Conservation (phyloP, 108 stramenopile species). For the Mediolabrus comicus region DNA sequence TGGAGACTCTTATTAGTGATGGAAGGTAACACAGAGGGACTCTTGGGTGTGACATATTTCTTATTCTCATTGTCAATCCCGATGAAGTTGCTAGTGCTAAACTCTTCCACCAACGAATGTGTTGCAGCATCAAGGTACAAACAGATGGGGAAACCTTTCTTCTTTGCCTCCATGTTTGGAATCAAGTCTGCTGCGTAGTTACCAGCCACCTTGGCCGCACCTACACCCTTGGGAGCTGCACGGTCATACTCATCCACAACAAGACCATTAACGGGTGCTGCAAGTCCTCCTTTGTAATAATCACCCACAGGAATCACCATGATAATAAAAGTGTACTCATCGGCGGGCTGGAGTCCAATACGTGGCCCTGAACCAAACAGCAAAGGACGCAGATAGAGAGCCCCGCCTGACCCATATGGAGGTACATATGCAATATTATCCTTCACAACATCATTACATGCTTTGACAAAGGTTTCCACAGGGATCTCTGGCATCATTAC, state of each 20-base stretch:
- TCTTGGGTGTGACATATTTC: constrained; percentile 90
- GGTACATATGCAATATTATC: constrained; percentile 98
- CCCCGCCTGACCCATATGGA: constrained; percentile 92
- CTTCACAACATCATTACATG: constrained; percentile 79
- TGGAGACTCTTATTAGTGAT: constrained; percentile 98
- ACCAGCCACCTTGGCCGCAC: constrained; percentile 95
- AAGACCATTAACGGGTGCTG: constrained; percentile 85
- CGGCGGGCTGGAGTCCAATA: constrained; percentile 96
- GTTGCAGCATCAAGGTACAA: constrained; percentile 96
- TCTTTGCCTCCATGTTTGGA: constrained; percentile 94
- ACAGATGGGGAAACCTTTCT: constrained; percentile 95
- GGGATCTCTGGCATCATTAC: constrained; percentile 92
- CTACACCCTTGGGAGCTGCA: constrained; percentile 96
- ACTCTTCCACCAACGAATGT: constrained; percentile 92
- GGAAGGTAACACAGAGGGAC: constrained; percentile 87
- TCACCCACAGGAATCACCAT: constrained; percentile 96
- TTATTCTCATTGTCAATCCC: constrained; percentile 84
- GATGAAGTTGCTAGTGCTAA: constrained; percentile 98
- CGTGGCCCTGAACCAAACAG: constrained; percentile 94
- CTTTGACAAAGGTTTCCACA: constrained; percentile 87
- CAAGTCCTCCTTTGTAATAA: constrained; percentile 97
- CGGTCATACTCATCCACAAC: constrained; percentile 96
- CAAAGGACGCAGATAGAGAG: constrained; percentile 95
- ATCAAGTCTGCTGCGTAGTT: constrained; percentile 98
- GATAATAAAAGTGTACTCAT: constrained; percentile 95